These are phyloP conservation scores for Yamadazyma kitorensis DNA, from an alignment of 805 yeast species.

Conservation along the genomic window DNA sequence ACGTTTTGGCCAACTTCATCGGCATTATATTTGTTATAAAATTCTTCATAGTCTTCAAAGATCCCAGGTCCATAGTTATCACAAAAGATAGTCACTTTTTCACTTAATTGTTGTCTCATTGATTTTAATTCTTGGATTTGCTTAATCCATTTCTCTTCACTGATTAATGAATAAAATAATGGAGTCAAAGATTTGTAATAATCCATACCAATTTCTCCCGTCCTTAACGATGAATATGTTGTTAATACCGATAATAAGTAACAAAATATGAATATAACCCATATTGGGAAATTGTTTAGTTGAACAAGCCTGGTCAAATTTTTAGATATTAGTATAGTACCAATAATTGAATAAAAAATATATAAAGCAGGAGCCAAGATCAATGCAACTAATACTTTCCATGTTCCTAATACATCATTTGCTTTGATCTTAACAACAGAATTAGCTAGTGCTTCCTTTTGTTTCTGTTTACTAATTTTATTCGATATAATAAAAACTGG, in stretches of 20 bases:
- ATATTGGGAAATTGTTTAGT: constrained; percentile 8
- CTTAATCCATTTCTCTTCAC: constrained; percentile 24
- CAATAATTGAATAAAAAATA: constrained; percentile 36
- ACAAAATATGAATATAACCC: constrained; percentile 24
- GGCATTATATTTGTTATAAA: constrained; percentile 26
- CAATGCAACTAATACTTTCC: constrained; percentile 43
- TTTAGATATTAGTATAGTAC: constrained; percentile 14
- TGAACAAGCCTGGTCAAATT: background rate
- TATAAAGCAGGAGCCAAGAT: constrained; percentile 40
- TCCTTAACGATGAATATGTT: constrained; percentile 39
- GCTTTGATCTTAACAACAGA: constrained; percentile 41
- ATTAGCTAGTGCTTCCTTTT: constrained; percentile 35
- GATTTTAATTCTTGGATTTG: constrained; percentile 32
- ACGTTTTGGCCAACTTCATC: constrained; percentile 1
- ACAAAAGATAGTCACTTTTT: constrained; percentile 32
- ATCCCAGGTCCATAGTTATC: constrained; percentile 35
- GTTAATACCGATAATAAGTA: constrained; percentile 37
- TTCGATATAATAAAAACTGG: constrained; percentile 38
- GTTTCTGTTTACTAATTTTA: constrained; percentile 32
- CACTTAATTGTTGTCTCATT: constrained; percentile 24
- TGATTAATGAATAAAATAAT: constrained; percentile 30
- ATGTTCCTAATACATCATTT: constrained; percentile 40
- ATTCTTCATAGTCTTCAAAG: constrained; percentile 35
- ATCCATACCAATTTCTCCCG: constrained; percentile 43
- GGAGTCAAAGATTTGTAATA: constrained; percentile 40